These are phyloP conservation scores for Colletotrichum lini DNA, from an alignment of 2,329 filamentous ascomycete species.

Conservation along the genomic window DNA sequence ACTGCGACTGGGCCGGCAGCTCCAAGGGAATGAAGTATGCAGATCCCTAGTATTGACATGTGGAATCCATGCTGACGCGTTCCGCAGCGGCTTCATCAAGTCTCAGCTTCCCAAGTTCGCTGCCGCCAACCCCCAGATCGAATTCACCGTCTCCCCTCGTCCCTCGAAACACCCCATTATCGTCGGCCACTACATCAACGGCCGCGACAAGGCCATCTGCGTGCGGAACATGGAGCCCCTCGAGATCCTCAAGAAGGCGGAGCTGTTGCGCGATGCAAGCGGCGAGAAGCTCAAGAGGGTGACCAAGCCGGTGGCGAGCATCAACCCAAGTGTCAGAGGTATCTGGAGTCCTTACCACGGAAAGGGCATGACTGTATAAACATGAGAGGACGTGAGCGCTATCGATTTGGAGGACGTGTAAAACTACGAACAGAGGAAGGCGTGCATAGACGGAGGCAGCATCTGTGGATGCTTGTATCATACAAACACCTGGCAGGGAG, in stretches of 20 bases:
- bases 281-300: slow-evolving; percentile 79
- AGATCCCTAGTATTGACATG: neutral
- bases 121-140: slow-evolving; percentile 85
- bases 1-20: slow-evolving; percentile 96
- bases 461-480: slow-evolving; percentile 37
- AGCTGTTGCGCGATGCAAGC: slow-evolving; percentile 79
- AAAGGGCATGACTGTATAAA: slow-evolving; percentile 67
- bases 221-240: slow-evolving; percentile 87
- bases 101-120: slow-evolving; percentile 84
- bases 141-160: slow-evolving; percentile 91
- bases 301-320: slow-evolving; percentile 75
- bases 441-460: slow-evolving; percentile 19
- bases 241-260: slow-evolving; percentile 85
- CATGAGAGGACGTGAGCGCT: slow-evolving; percentile 4
- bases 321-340: slow-evolving; percentile 77
- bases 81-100: slow-evolving; percentile 82
- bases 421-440: slow-evolving; percentile 25
- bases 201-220: slow-evolving; percentile 86
- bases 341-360: slow-evolving; percentile 81
- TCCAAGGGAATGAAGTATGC: slow-evolving; percentile 92
- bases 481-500: slow-evolving; percentile 26
- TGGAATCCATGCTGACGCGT: slow-evolving; percentile 46
- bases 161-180: slow-evolving; percentile 93
- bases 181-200: slow-evolving; percentile 93
- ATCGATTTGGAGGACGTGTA: slow-evolving; percentile 30